Evolutionary conservation across 1,284 basidiomycete species (phyloP).

Genomic region (Calocybe gambosa): DNA sequence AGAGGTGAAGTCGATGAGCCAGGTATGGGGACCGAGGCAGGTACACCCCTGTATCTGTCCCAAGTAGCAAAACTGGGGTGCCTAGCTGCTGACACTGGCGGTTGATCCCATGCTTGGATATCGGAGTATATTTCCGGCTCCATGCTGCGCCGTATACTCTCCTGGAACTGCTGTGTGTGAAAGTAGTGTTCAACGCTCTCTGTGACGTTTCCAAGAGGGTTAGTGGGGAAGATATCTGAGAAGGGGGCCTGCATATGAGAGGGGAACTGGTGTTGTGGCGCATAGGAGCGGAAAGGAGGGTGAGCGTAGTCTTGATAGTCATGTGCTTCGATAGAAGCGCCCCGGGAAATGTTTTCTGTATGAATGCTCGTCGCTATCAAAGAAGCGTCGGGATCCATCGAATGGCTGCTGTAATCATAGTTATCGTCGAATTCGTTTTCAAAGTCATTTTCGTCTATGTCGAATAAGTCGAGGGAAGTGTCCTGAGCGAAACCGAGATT

Average conservation of each 20-base stretch:
- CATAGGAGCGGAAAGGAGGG: slow-evolving; percentile 30
- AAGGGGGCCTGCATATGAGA: slow-evolving; percentile 22
- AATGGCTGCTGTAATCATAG: slow-evolving; percentile 17
- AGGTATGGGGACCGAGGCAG: slow-evolving; percentile 22
- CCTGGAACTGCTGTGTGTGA: slow-evolving; percentile 23
- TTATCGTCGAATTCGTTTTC: slow-evolving; percentile 34
- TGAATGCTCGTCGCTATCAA: slow-evolving; percentile 11
- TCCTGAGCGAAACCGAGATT: slow-evolving; percentile 30
- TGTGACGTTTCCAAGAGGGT: slow-evolving; percentile 27
- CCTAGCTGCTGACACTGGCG: slow-evolving; percentile 1
- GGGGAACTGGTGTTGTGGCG: slow-evolving; percentile 27
- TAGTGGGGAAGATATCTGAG: slow-evolving; percentile 31
- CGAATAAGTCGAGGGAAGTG: slow-evolving; percentile 54
- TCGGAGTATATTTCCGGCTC: slow-evolving; percentile 9
- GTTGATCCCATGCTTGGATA: slow-evolving; percentile 6
- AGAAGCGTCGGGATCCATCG: slow-evolving; percentile 11
- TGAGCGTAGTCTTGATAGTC: slow-evolving; percentile 29
- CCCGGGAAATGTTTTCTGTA: slow-evolving; percentile 15
- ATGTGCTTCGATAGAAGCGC: slow-evolving; percentile 21
- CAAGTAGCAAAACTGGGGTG: not conserved
- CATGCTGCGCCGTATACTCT: slow-evolving; percentile 11
- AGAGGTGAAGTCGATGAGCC: slow-evolving; percentile 5
- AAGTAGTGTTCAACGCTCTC: slow-evolving; percentile 37
- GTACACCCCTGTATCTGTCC: slow-evolving; percentile 10
- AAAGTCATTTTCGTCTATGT: slow-evolving; percentile 67